Base-by-base conservation (phyloP, 805 yeast genomes). In the Saturnispora saitoi region DNA sequence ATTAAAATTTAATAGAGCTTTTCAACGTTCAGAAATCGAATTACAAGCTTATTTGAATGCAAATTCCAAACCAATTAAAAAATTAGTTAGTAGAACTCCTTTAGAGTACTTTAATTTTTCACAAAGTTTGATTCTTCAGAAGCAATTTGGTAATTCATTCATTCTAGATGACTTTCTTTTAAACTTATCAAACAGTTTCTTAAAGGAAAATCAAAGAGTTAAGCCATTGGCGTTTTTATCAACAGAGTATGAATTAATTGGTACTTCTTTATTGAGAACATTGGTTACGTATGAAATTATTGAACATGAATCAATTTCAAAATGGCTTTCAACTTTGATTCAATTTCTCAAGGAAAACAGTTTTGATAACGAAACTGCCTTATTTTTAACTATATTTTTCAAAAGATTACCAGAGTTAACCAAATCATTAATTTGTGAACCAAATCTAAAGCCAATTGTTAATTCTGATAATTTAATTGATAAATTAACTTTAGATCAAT, bases 1-100 rank as follows among this genome's bases (percentile, higher is more conserved):
- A 14, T 81, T 78, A 55, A 76, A 82, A 24, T 73, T 89, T 56
- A 82, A 87, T 54, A 80, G 98, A 61, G 91, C 86, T 65, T 88
- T 80, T 62, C 97, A 90, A 61, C 82, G 77, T 51, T 85, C 83
- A 60, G 78, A 75, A 48, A 72, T 86, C 34, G 67, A 72, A 40
- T 76, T 67, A 73, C 78, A 53, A 61, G 68, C 66, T 7, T 57
- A 58, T 40, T 59, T 54, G 48, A 56, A 52, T 24, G 66, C 72
- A 4, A 42, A 34, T 22, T 14, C 41, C 1, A 26, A 32, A 11
- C 41, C 22, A 12, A 42, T 17, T 40, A 11, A 31, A 5, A 19
- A 38, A 19, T 32, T 37, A 4, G 44, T 24, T n/a, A 20, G 36
- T 9, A 20, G 41, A 37, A 17, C 34, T 17, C 34, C 26, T 11